Base-by-base conservation (phyloP, 2,329 filamentous ascomycete species). In the Diaporthe velutina region DNA sequence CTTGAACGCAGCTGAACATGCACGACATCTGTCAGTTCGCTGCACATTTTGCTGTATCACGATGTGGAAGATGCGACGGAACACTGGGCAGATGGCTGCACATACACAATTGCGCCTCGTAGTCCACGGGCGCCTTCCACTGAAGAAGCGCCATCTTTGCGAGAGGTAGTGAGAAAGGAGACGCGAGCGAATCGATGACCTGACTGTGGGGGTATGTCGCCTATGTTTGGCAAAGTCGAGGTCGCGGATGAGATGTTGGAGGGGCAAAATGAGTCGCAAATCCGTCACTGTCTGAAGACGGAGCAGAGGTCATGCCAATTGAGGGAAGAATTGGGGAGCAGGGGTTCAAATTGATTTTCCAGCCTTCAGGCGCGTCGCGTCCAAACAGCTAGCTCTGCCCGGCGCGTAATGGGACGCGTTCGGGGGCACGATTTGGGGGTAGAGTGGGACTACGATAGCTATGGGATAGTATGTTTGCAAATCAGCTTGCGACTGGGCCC, bases 31-130 rank as follows among this genome's bases (percentile, higher is more conserved):
- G 55, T 76, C 50, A 76, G 75, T 48, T 28, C 15, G 35, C 10
- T 30, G 61, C 30, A 67, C 6, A 38, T 33, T 48, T 1, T 35
- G 12, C 33, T n/a, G 13, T 3, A 22, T 15, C n/a, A 19, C 22
- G n/a, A 19, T 19, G 13, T 38, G 6, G 25, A 33, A n/a, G 15
- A 35, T 5, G 30, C 35, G 33, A 33, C 30, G 19, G n/a, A 30
- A 35, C 17, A 58, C 42, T 52, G 55, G 33, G 78, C 42, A 48
- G 73, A 71, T 75, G 40, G 35, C 22, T 67, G 22, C 33, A 84
- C 92, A 79, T 85, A 95, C 94, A 87, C 85, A 97, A 92, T 84
- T 99, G 97, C 80, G 92, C 92, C 81, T 92, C 90, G 86, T 99
- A 99, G 83, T 98, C 93, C 80, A 98, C 95, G 70, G 93, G 91